Conservation (phyloP, 352 stramenopile species). For the Globisporangium okanoganense region DNA sequence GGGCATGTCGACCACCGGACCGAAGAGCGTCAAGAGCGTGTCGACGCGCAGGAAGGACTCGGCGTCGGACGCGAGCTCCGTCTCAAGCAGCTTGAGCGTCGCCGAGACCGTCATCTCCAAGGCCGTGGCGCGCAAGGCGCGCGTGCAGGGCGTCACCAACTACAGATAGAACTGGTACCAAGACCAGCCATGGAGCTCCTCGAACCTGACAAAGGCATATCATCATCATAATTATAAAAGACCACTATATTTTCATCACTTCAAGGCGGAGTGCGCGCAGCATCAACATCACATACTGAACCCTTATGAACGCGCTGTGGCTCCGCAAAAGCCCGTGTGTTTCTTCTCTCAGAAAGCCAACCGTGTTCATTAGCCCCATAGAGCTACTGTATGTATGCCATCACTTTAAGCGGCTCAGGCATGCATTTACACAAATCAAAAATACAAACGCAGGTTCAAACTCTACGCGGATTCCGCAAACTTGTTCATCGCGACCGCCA, state of each 20-base stretch:
- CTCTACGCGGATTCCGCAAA: slow-evolving; percentile 29
- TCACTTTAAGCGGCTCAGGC: neutral
- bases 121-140: slow-evolving; percentile 58
- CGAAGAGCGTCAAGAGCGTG: slow-evolving; percentile 55
- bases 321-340: neutral
- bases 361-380: neutral
- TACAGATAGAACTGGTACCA: slow-evolving; percentile 33
- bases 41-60: slow-evolving; percentile 43
- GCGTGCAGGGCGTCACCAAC: slow-evolving; percentile 34
- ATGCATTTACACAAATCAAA: slow-evolving; percentile 3
- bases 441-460: neutral
- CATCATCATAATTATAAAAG: neutral
- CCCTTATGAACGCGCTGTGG: neutral
- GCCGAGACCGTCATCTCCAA: slow-evolving; percentile 78
- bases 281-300: neutral
- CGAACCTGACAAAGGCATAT: no score
- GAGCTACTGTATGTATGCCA: neutral
- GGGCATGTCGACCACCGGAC: slow-evolving; percentile 28
- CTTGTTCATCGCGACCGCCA: slow-evolving; percentile 74
- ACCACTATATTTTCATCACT: neutral
- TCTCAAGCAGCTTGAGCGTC: slow-evolving; percentile 57
- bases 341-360: neutral
- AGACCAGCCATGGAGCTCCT: neutral
- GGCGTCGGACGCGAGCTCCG: slow-evolving; percentile 51
- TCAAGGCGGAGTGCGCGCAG: neutral